Evolutionary conservation across 1,139 yeast species (phyloP).

Genomic region (Yamadazyma atmosphaerica): DNA sequence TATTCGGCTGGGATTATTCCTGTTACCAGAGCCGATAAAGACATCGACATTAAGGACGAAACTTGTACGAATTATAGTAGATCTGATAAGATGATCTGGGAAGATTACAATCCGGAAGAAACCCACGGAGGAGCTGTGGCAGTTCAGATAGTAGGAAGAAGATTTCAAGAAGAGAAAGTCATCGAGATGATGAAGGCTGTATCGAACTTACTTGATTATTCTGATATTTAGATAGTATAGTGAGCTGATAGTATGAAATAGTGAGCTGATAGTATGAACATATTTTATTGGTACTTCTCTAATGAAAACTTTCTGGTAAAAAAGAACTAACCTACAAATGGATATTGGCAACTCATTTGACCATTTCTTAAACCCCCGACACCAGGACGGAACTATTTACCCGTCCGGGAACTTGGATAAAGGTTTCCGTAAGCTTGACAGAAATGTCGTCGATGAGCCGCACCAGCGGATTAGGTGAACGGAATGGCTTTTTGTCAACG

Average conservation of each 20-base stretch:
- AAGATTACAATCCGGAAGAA: constrained; percentile 53
- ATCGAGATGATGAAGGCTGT: constrained; percentile 37
- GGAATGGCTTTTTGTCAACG: too few species aligned
- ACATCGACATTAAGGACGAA: constrained; percentile 31
- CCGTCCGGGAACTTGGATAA: background rate
- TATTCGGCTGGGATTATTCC: constrained; percentile 60
- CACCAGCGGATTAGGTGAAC: background rate
- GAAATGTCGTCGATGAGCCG: constrained; percentile 1
- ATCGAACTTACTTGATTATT: constrained; percentile 17
- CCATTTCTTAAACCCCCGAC: too few species aligned
- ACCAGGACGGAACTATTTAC: too few species aligned
- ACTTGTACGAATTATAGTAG: constrained; percentile 16
- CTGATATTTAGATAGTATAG: constrained; percentile 2
- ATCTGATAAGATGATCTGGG: constrained; percentile 22
- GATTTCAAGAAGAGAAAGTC: constrained; percentile 64
- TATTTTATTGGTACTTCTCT: too few species aligned
- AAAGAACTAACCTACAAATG: too few species aligned
- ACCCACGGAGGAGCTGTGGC: constrained; percentile 67
- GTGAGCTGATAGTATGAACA: too few species aligned
- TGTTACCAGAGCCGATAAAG: constrained; percentile 52
- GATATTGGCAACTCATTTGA: too few species aligned
- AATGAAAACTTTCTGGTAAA: too few species aligned
- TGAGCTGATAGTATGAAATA: too few species aligned
- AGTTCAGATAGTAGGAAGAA: constrained; percentile 58
- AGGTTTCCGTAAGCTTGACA: background rate